Evolutionary conservation across 257 asterid genomes (phyloP).

Genomic region (Capsicum rhomboideum): DNA sequence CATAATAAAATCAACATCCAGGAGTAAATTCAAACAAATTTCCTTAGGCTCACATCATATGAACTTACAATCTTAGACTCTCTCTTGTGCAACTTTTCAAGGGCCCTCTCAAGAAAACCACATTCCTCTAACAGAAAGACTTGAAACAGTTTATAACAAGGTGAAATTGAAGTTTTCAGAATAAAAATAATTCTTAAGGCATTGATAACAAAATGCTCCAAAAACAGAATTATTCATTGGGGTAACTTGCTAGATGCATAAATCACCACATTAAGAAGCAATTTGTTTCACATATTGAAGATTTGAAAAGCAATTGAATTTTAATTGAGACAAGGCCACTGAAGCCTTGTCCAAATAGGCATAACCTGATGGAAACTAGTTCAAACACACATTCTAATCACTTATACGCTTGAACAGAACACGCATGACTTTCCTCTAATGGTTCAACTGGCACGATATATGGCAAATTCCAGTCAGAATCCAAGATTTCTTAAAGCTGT

Average conservation of each 20-base stretch:
- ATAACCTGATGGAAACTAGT: not conserved
- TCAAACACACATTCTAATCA: not conserved
- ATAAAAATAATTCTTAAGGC: slow-evolving; percentile 1
- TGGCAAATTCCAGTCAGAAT: too few relatives aligned
- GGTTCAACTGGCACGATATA: too few relatives aligned
- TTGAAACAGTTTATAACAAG: slow-evolving; percentile 32
- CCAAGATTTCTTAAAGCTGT: too few relatives aligned
- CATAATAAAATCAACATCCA: slow-evolving; percentile 3
- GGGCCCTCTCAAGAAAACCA: slow-evolving; percentile 80
- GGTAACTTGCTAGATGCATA: not conserved
- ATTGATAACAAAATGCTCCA: not conserved
- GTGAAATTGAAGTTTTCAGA: not conserved
- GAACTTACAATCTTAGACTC: slow-evolving; percentile 79
- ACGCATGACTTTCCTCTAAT: too few relatives aligned
- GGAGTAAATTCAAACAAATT: not conserved
- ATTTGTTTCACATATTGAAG: not conserved
- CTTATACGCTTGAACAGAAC: not conserved
- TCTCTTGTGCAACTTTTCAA: slow-evolving; percentile 79
- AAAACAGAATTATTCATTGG: not conserved
- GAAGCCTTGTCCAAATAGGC: not conserved
- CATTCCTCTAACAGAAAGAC: slow-evolving; percentile 79
- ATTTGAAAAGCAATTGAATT: not conserved
- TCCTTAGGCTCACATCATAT: not conserved
- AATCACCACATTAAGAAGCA: not conserved
- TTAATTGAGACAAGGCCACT: not conserved